Base-by-base conservation (phyloP, 2,329 filamentous ascomycete genomes). In the Endocalyx cinctus region DNA sequence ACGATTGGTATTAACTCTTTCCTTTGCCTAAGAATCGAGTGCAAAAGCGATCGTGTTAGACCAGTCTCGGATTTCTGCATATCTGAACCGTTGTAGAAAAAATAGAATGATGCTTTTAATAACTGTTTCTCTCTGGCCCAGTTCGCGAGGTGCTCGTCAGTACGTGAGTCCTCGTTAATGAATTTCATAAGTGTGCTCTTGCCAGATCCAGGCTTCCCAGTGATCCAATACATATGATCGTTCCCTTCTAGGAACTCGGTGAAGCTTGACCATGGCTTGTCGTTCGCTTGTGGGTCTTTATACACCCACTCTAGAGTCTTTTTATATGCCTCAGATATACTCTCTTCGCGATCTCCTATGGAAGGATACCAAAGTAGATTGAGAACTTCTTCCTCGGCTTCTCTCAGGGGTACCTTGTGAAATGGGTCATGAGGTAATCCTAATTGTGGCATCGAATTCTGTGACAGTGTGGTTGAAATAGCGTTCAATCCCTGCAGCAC, bases 101-200 rank as follows among this genome's bases (percentile, higher is more conserved):
- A 51, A 14, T 46, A 51, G 14, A 41, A 48, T 1, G 44, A 39
- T 8, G 39, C 41, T 10, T 3, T 18, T 5, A 49, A 13, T 6
- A 49, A 7, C 6, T 25, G 10, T 16, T 16, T 38, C 5, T 34
- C 25, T 2, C 37, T 37, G 3, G 38, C 23, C 46, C 46, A 49
- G 8, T 26, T 17, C n/a, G 33, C 3, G 4, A 55, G 43, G 11
- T 42, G 17, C 3, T 35, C n/a, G n/a, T 26, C 14, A 4, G 44
- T 51, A 27, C 29, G 38, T 2, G 29, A 29, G 7, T 41, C 31
- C 4, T 28, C 13, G 1, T 29, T 31, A 3, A 53, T 32, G 18
- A 44, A 53, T 16, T 50, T 52, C 41, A 51, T 42, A 17, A 50
- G 29, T 2, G 48, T 53, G 18, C 36, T 45, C 15, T 53, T 53